These are phyloP conservation scores for Sclerospora graminicola DNA, from an alignment of 352 stramenopile genomes.

Conservation along the genomic window DNA sequence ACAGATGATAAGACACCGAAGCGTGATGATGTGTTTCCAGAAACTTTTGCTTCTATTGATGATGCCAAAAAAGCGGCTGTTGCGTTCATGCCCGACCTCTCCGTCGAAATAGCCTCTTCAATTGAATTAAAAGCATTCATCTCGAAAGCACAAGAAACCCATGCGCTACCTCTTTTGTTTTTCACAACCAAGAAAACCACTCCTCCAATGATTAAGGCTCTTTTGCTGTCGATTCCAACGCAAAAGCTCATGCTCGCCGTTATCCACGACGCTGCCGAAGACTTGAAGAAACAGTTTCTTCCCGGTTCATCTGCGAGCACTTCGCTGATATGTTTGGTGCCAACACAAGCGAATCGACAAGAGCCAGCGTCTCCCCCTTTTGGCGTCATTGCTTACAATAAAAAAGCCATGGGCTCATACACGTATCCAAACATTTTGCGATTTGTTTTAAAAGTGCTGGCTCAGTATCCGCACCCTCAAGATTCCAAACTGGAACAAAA, in stretches of 20 bases:
- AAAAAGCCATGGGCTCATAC: conserved; percentile 52
- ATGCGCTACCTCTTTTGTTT: conserved; percentile 44
- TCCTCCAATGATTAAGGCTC: conserved; percentile 43
- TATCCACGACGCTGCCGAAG: conserved; percentile 37
- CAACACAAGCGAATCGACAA: conserved; percentile 16
- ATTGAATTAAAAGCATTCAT: conserved; percentile 55
- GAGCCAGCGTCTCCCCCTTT: conserved; percentile 31
- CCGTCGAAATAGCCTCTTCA: conserved; percentile 30
- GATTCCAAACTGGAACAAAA: conserved; percentile 14
- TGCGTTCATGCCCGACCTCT: conserved; percentile 35
- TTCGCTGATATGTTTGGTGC: conserved; percentile 41
- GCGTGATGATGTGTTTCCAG: conserved; percentile 23
- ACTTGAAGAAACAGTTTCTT: conserved; percentile 57
- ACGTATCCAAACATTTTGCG: conserved; percentile 59
- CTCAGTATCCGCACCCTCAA: conserved; percentile 49
- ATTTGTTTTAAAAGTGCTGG: conserved; percentile 52
- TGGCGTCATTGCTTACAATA: conserved; percentile 54
- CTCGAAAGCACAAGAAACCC: conserved; percentile 19
- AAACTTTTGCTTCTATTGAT: conserved; percentile 36
- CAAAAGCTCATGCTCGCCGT: conserved; percentile 44
- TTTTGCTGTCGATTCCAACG: conserved; percentile 47
- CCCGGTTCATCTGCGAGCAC: conserved; percentile 23
- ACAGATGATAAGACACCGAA: conserved; percentile 19
- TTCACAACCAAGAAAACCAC: conserved; percentile 48
- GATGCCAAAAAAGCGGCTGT: conserved; percentile 39